Evolutionary conservation across 1,284 basidiomycete species (phyloP), one percentile per base, ranked within the genome.

Genomic region (Athelia psychrophila): DNA sequence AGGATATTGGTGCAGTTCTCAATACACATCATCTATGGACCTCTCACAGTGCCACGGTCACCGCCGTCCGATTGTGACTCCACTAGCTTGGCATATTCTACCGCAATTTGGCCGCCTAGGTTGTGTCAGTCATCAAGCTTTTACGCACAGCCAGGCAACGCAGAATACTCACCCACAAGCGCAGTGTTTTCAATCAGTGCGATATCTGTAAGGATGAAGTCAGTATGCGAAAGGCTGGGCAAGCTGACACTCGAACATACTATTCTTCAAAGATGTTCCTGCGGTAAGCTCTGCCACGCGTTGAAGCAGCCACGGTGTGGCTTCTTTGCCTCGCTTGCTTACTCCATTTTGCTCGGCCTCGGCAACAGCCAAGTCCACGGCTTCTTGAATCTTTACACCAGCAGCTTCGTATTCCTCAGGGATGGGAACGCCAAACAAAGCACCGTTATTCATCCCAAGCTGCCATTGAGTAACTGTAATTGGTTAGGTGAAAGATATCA

Each of bases 161-260:
- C 19, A 54, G 50, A 2, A 4, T 32, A 18, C 25, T 65, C 69
- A 79, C 95, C 95, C 46, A 95, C 78, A 23, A 80, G 72, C 18
- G 95, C 93, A n/a, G 95, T 95, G 65, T 98, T 98, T 70, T 91
- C 82, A 38, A 99, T 83, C 15, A 99, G 76, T 4, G 91, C 94
- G 54, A 96, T 77, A 70, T 99, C 96, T 81, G 73, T 24, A 22
- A 48, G 12, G 18, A 6, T 25, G 36, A 38, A 13, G 40, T 40
- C 22, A 38, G 1, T 32, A 40, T 22, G 16, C 15, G 38, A 19
- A 23, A 6, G 22, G 8, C 18, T n/a, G n/a, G n/a, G 27, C 5
- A 30, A 19, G 6, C 38, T 10, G n/a, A 6, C 44, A 46, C 6
- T n/a, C 15, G 36, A 35, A 32, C 35, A 76, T 80, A 90, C 87